These are phyloP conservation scores for Physaria fendleri DNA, from an alignment of 345 rosid species.

Conservation along the genomic window DNA sequence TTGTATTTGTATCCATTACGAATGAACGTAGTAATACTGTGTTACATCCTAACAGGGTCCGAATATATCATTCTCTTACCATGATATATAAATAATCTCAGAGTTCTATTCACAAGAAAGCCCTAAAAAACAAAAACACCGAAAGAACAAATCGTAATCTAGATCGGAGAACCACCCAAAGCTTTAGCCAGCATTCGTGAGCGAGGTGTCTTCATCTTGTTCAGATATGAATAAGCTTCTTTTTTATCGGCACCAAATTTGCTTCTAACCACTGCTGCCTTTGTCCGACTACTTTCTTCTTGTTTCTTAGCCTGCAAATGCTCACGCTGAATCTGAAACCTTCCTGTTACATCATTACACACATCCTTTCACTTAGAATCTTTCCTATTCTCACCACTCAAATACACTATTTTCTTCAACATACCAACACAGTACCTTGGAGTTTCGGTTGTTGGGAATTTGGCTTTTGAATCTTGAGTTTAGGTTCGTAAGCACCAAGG, in stretches of 20 bases:
- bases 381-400: not conserved
- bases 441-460: not conserved
- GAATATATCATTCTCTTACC: too few relatives aligned
- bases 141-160: not conserved
- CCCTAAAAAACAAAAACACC: not conserved
- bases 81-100: too few relatives aligned
- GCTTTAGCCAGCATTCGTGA: conserved; percentile 26
- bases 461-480: conserved; percentile 7
- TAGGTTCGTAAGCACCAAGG: not conserved
- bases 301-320: conserved; percentile 33
- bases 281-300: not conserved
- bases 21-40: too few relatives aligned
- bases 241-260: too few relatives aligned
- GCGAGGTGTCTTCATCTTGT: conserved; percentile 22
- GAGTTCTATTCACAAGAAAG: conserved; percentile 5
- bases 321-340: conserved; percentile 1
- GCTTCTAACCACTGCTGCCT: too few relatives aligned
- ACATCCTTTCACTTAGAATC: not conserved
- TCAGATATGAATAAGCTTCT: conserved; percentile 44
- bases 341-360: conserved; percentile 34
- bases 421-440: conserved; percentile 15
- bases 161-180: conserved; percentile 10
- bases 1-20: too few relatives aligned
- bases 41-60: too few relatives aligned
- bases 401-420: not conserved